Evolutionary conservation across 768 basidiomycete genomes (phyloP).

Genomic region (Rhodotorula diobovata): DNA sequence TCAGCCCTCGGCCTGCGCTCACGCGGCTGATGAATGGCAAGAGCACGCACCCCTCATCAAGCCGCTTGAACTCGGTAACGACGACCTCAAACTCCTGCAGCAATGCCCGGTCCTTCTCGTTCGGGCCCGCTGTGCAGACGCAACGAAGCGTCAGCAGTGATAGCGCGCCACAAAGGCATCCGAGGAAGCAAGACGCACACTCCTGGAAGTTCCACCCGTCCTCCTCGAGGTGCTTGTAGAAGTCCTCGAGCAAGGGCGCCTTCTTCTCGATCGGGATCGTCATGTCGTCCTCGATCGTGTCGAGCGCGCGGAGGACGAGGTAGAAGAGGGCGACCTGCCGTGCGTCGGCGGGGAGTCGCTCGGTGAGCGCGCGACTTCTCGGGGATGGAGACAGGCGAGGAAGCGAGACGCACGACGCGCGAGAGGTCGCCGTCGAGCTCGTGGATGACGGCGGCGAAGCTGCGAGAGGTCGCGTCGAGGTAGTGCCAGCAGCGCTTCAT

Average conservation of each 20-base stretch:
- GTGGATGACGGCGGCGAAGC: constrained; percentile 89
- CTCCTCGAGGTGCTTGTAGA: constrained; percentile 71
- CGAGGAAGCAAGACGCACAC: constrained; percentile 20
- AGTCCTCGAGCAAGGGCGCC: constrained; percentile 73
- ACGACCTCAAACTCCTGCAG: constrained; percentile 77
- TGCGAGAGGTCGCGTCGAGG: constrained; percentile 79
- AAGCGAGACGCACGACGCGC: constrained; percentile 70
- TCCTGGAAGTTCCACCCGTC: constrained; percentile 83
- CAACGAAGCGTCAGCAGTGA: no score
- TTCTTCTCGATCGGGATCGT: constrained; percentile 80
- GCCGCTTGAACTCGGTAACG: constrained; percentile 68
- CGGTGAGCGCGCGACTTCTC: fast-evolving
- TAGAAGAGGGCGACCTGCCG: constrained; percentile 87
- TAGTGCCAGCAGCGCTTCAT: constrained; percentile 91
- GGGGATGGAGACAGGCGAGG: background rate
- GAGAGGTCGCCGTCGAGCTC: constrained; percentile 93
- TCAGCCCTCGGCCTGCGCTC: no score
- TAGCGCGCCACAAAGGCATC: no score
- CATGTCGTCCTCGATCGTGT: constrained; percentile 99
- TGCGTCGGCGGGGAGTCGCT: background rate
- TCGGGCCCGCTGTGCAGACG: constrained; percentile 57
- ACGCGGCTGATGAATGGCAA: background rate
- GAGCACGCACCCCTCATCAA: constrained; percentile 58
- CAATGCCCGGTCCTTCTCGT: constrained; percentile 81
- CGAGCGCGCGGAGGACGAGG: constrained; percentile 85